These are phyloP conservation scores for Suillus hirtellus DNA, from an alignment of 768 basidiomycete species.

Conservation along the genomic window DNA sequence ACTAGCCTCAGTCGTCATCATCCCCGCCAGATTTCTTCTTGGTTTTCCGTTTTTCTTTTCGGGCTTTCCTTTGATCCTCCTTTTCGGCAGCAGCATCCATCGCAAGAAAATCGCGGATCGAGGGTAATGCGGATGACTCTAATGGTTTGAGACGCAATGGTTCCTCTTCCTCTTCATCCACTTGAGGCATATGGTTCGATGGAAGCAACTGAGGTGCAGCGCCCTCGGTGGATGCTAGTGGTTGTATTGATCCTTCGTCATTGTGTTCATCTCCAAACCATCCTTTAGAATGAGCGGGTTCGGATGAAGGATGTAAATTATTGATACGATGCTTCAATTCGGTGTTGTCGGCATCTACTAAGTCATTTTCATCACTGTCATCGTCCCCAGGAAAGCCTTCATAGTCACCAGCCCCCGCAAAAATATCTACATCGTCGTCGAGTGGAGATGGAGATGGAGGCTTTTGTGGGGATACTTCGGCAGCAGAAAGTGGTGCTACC, in stretches of 20 bases:
- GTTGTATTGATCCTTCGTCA: conserved; percentile 7
- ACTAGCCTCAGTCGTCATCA: conserved; percentile 32
- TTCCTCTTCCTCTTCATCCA: conserved; percentile 43
- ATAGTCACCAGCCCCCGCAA: conserved; percentile 84
- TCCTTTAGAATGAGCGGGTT: conserved; percentile 21
- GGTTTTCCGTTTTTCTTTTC: conserved; percentile 73
- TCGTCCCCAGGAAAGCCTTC: conserved; percentile 63
- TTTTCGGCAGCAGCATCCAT: conserved; percentile 70
- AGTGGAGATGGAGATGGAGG: conserved; percentile 29
- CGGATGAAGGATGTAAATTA: conserved; percentile 11
- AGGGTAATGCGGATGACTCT: conserved; percentile 76
- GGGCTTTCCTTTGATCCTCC: conserved; percentile 66
- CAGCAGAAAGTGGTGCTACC: conserved; percentile 3
- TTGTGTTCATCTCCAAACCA: conserved; percentile 53
- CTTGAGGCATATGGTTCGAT: conserved; percentile 18
- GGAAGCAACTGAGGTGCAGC: conserved; percentile 18
- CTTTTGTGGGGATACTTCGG: conserved; percentile 13
- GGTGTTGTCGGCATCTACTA: conserved; percentile 15
- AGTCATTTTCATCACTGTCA: conserved; percentile 18
- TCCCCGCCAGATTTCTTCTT: conserved; percentile 34
- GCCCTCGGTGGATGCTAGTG: conserved; percentile 3
- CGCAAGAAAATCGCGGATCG: conserved; percentile 79
- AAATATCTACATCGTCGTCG: conserved; percentile 80
- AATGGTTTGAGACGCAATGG: conserved; percentile 70
- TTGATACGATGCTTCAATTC: background rate